Conservation (phyloP, 2,329 filamentous ascomycete species). For the Aspergillus sp. region DNA sequence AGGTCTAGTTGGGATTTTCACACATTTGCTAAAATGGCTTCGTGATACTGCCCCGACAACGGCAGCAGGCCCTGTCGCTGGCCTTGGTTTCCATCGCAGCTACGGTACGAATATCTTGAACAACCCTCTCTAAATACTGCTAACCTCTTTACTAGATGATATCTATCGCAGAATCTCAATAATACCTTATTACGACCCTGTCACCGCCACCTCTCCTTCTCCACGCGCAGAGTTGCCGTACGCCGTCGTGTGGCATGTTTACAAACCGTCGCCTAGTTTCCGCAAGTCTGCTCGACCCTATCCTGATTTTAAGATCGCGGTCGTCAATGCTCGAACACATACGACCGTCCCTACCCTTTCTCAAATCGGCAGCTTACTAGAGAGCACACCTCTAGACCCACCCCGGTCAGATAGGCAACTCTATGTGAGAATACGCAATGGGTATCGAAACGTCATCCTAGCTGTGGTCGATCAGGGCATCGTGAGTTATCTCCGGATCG, state of each 20-base stretch:
- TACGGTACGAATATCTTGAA: constrained; percentile 43
- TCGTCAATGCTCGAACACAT: constrained; percentile 70
- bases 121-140: not conserved
- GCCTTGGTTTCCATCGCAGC: constrained; percentile 54
- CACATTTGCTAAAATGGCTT: constrained; percentile 35
- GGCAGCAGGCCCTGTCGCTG: constrained; percentile 51
- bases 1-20: constrained; percentile 32
- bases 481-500: constrained; percentile 80
- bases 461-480: constrained; percentile 89
- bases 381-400: constrained; percentile 69
- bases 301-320: constrained; percentile 82
- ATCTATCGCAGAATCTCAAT: constrained; percentile 77
- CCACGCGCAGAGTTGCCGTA: constrained; percentile 54
- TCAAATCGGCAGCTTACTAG: constrained; percentile 70
- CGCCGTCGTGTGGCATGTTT: constrained; percentile 75
- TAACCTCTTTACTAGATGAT: constrained; percentile 52
- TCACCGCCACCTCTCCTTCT: constrained; percentile 24
- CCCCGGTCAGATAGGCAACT: constrained; percentile 56
- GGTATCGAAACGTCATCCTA: constrained; percentile 77
- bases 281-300: constrained; percentile 74
- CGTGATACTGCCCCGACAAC: constrained; percentile 27
- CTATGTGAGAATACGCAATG: constrained; percentile 80
- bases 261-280: constrained; percentile 71
- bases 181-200: constrained; percentile 68
- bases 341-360: constrained; percentile 70